Evolutionary conservation across 2,329 filamentous ascomycete genomes (phyloP).

Genomic region (Neonectria magnoliae): DNA sequence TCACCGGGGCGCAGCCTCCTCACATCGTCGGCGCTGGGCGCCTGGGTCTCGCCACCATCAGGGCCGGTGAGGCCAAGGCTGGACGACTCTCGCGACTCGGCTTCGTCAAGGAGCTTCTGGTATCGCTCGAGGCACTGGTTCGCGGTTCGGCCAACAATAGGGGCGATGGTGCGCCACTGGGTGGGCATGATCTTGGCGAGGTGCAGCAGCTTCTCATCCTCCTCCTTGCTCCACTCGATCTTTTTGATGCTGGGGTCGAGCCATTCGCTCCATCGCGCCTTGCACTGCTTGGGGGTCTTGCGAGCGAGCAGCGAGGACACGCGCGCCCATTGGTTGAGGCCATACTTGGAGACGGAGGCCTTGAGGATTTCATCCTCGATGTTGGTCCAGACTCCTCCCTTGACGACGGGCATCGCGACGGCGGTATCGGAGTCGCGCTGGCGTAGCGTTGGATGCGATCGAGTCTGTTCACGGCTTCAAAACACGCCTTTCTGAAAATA

Average conservation of each 20-base stretch:
- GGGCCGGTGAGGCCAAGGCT: slow-evolving; percentile 86
- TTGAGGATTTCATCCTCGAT: slow-evolving; percentile 97
- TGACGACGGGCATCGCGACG: slow-evolving; percentile 73
- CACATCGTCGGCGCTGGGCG: slow-evolving; percentile 92
- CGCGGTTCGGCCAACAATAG: slow-evolving; percentile 94
- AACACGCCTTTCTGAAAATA: slow-evolving; percentile 46
- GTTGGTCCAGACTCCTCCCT: slow-evolving; percentile 80
- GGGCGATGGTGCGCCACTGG: slow-evolving; percentile 98
- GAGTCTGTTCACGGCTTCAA: slow-evolving; percentile 30
- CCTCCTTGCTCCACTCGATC: slow-evolving; percentile 98
- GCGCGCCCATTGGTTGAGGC: slow-evolving; percentile 96
- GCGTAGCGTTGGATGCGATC: slow-evolving; percentile 31
- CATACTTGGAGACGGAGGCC: slow-evolving; percentile 93
- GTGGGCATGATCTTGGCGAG: slow-evolving; percentile 98
- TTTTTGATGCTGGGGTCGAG: slow-evolving; percentile 97
- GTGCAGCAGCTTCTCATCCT: slow-evolving; percentile 96
- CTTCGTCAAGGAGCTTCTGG: slow-evolving; percentile 94
- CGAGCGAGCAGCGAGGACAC: slow-evolving; percentile 96
- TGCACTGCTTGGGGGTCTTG: slow-evolving; percentile 99
- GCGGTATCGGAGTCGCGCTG: slow-evolving; percentile 30
- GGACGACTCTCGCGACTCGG: slow-evolving; percentile 87
- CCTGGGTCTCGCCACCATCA: slow-evolving; percentile 84
- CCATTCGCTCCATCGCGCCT: slow-evolving; percentile 98
- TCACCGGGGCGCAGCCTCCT: slow-evolving; percentile 89
- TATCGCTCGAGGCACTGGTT: slow-evolving; percentile 98